Percentiles rank a stretch among this genome's conserved stretches.
Evolutionary conservation across 2,329 filamentous ascomycete genomes (phyloP).

Genomic region (Alternaria dauci): DNA sequence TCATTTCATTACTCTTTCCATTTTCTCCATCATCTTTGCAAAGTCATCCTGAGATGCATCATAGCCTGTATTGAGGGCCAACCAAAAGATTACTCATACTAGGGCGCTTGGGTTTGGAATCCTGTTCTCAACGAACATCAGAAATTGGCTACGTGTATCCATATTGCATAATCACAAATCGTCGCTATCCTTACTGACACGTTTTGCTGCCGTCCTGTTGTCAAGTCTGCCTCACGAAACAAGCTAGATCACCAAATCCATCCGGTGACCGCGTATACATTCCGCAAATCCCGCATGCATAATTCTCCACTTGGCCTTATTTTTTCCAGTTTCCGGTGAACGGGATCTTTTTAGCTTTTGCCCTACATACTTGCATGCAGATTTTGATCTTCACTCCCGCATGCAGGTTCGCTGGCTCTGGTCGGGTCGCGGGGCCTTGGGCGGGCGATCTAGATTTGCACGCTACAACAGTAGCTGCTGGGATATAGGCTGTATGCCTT

Average conservation of each 20-base stretch:
- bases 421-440: no score
- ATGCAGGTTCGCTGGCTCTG: background rate
- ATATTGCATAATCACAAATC: background rate
- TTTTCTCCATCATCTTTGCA: background rate
- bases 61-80: background rate
- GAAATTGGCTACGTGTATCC: background rate
- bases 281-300: background rate
- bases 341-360: no score
- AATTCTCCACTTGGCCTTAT: background rate
- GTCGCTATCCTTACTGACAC: background rate
- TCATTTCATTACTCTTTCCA: background rate
- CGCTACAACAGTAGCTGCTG: background rate
- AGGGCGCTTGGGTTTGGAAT: background rate
- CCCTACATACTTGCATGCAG: background rate
- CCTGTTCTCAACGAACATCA: background rate
- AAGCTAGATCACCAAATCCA: background rate
- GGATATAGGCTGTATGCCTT: background rate
- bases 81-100: constrained; percentile 4
- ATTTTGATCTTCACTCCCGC: background rate
- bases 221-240: background rate
- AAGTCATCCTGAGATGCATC: background rate
- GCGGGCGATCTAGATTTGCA: constrained; percentile 1
- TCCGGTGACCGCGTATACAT: background rate
- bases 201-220: background rate
- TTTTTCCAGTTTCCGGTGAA: background rate